These are phyloP conservation scores for Trichosporon asahii DNA, from an alignment of 1,284 basidiomycete genomes.

Conservation along the genomic window DNA sequence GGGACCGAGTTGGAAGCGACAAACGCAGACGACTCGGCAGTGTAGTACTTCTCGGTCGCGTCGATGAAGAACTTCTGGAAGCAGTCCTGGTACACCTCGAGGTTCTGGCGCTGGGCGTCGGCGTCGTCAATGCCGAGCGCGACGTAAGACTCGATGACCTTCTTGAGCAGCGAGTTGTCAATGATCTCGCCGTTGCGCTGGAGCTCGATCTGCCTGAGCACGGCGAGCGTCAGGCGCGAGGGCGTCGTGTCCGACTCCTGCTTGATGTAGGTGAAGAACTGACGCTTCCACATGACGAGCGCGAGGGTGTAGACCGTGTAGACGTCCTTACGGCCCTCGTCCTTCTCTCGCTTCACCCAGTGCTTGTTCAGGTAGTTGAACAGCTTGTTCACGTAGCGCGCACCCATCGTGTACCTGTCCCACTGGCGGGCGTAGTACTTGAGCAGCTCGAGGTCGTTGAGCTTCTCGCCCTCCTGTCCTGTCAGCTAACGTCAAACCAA, in stretches of 20 bases:
- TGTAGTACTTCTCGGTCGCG: constrained; percentile 88
- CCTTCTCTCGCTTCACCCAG: constrained; percentile 98
- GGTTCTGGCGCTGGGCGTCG: constrained; percentile 58
- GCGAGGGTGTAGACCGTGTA: constrained; percentile 98
- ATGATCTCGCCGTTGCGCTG: constrained; percentile 94
- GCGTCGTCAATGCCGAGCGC: constrained; percentile 89
- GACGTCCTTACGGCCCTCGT: constrained; percentile 92
- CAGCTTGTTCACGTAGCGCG: constrained; percentile 90
- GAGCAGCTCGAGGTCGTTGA: constrained; percentile 82
- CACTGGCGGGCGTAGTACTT: constrained; percentile 90
- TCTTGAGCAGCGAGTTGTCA: constrained; percentile 90
- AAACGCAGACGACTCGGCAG: constrained; percentile 84
- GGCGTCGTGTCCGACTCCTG: constrained; percentile 62
- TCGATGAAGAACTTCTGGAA: constrained; percentile 87
- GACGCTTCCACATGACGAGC: constrained; percentile 89
- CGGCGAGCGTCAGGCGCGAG: constrained; percentile 76
- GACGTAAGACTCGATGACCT: constrained; percentile 93
- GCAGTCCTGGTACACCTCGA: constrained; percentile 90
- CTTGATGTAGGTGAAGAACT: constrained; percentile 78
- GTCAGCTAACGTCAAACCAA: neutral
- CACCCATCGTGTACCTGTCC: constrained; percentile 94
- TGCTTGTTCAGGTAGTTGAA: constrained; percentile 98
- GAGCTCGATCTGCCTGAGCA: constrained; percentile 83
- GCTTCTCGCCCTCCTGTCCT: constrained; percentile 66
- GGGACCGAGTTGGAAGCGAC: constrained; percentile 85